phyloP scores from a whole-genome alignment of 2,329 filamentous ascomycete genomes.

The Pseudogymnoascus sp. region DNA sequence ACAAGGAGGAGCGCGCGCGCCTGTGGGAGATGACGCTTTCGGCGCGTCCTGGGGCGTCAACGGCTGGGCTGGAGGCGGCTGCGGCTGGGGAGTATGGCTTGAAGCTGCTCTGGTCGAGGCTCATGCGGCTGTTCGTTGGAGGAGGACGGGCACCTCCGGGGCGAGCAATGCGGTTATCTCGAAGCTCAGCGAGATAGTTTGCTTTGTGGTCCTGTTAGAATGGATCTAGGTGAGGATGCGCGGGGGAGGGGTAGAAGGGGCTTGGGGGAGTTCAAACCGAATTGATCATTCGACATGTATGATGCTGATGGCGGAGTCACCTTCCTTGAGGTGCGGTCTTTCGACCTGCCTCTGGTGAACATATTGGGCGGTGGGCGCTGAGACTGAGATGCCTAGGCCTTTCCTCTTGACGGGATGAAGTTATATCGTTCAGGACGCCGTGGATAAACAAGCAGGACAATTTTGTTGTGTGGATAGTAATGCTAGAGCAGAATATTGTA shows the following conservation, averaged over 20 bases:
- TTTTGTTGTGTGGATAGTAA: neutral
- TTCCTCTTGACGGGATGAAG: neutral
- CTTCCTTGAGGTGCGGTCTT: slow-evolving; percentile 37
- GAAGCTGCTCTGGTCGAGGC: neutral
- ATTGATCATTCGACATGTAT: slow-evolving; percentile 61
- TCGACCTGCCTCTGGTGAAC: slow-evolving; percentile 27
- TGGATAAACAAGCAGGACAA: neutral
- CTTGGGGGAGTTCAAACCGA: slow-evolving; percentile 42
- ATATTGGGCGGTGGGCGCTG: slow-evolving; percentile 13
- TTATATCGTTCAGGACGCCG: neutral
- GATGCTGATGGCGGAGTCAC: slow-evolving; percentile 53
- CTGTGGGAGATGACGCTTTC: slow-evolving; percentile 24
- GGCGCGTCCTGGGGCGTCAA: slow-evolving; percentile 20
- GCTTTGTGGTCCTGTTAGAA: slow-evolving; percentile 38
- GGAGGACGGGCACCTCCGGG: slow-evolving; percentile 65
- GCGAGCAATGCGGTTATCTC: slow-evolving; percentile 57
- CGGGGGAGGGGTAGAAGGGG: slow-evolving; percentile 14
- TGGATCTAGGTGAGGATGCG: slow-evolving; percentile 12
- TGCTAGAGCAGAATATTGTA: neutral
- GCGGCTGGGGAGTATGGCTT: neutral
- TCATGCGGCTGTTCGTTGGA: slow-evolving; percentile 29
- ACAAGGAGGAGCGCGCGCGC: slow-evolving; percentile 24
- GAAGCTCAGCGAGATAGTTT: slow-evolving; percentile 62
- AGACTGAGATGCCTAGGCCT: neutral
- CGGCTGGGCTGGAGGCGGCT: slow-evolving; percentile 9